phyloP scores from a whole-genome alignment of 2,329 filamentous ascomycete genomes.

The Albophoma yamanashiensis region DNA sequence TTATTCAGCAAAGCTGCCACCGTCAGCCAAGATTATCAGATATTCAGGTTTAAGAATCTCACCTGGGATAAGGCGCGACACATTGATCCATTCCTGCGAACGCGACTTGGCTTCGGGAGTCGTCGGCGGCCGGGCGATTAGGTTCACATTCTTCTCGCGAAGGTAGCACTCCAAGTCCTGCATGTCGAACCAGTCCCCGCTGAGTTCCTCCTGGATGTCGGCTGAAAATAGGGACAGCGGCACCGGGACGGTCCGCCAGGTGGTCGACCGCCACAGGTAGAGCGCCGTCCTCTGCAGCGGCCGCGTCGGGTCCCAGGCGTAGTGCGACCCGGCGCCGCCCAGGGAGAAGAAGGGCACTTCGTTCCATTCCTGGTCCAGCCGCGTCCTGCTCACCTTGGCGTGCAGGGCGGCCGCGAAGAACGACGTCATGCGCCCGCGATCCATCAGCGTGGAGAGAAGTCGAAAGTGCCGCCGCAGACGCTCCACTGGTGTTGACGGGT shows the following conservation, averaged over 20 bases:
- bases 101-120: background rate
- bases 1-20: conserved; percentile 4
- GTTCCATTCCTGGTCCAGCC: background rate
- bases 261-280: background rate
- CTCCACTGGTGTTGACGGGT: conserved; percentile 3
- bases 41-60: background rate
- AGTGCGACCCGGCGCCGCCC: conserved; percentile 49
- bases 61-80: background rate
- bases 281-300: background rate
- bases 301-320: background rate
- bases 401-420: conserved; percentile 8
- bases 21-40: background rate
- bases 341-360: conserved; percentile 46
- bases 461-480: conserved; percentile 5
- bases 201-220: conserved; percentile 4
- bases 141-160: conserved; percentile 1
- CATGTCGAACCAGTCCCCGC: conserved; percentile 9
- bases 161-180: conserved; percentile 8
- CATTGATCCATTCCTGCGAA: background rate
- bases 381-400: conserved; percentile 1
- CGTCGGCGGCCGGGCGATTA: background rate
- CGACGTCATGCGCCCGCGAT: conserved; percentile 3
- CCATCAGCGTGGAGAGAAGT: conserved; percentile 4
- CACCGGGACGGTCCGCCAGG: conserved; percentile 2
- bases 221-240: conserved; percentile 4